Base-by-base conservation (phyloP, 208 protist species). In the Leishmania gerbilli region DNA sequence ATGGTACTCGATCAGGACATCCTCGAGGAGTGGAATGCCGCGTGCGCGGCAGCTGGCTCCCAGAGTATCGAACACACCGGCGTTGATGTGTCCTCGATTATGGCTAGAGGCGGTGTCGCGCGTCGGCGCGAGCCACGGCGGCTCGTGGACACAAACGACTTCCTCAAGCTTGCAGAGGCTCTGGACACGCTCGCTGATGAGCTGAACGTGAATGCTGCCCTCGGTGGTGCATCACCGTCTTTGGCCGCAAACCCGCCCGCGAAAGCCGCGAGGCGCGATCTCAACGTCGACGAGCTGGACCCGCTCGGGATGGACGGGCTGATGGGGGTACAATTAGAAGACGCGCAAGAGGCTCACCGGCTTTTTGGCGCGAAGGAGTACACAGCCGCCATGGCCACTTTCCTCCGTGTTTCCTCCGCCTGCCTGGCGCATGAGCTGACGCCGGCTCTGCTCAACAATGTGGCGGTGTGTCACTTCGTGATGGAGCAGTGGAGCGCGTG, bases 401-500 rank as follows among this genome's bases (percentile, higher is more conserved):
- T 91, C n/a, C 64, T 82, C 9, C 64, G 65, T 27, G 79, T 82
- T 31, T 69, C 77, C 27, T 81, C 75, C 51, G 67, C 51, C 24
- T 87, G 79, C 45, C 62, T 79, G 34, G 13, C 79, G 40, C 76
- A 83, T 47, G 60, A 82, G 78, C 74, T 82, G 34, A 81, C 80
- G 42, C 71, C 83, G 3, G 77, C 89, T 31, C 67, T 95, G 45
- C 56, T 92, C 47, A 79, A 93, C 74, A 93, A 90, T 79, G 76
- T 88, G 60, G 88, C 92, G 9, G 87, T 83, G 19, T 94, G 92
- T 86, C 88, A 92, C 69, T 87, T 87, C 74, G 76, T 81, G 24
- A 68, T 87, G 47, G 89, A 93, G 82, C 87, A 88, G 72, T 95
- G 88, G 83, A 80, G 82, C 34, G 64, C 83, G 45, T 86, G 79